Evolutionary conservation across 2,329 filamentous ascomycete species (phyloP).

Genomic region (Fusarium burgessii): DNA sequence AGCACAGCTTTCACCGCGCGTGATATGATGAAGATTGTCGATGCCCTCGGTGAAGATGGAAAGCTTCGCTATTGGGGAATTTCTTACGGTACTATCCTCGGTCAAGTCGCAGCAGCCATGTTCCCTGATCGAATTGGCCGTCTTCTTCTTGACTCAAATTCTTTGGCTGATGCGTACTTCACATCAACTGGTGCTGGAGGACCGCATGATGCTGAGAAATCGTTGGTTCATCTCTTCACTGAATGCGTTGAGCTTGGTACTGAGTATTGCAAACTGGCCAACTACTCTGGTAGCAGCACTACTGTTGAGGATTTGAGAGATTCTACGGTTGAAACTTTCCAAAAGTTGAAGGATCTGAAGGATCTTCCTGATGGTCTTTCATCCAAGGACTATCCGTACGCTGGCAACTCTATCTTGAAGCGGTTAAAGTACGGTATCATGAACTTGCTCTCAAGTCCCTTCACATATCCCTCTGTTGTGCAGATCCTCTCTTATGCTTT

Average conservation of each 20-base stretch:
- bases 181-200: slow-evolving; percentile 19
- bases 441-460: slow-evolving; percentile 15
- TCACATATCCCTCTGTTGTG: slow-evolving; percentile 6
- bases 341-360: slow-evolving; percentile 11
- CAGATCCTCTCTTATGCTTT: slow-evolving; percentile 14
- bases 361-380: slow-evolving; percentile 15
- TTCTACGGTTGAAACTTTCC: slow-evolving; percentile 1
- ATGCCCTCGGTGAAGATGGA: slow-evolving; percentile 53
- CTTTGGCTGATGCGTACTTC: slow-evolving; percentile 29
- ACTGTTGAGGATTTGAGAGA: slow-evolving; percentile 20
- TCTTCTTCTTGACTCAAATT: slow-evolving; percentile 41
- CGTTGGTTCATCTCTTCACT: slow-evolving; percentile 15
- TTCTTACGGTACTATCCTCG: slow-evolving; percentile 42
- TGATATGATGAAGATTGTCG: slow-evolving; percentile 56
- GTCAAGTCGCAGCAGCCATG: slow-evolving; percentile 37
- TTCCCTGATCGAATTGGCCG: slow-evolving; percentile 42
- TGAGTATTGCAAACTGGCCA: slow-evolving; percentile 24
- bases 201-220: slow-evolving; percentile 24
- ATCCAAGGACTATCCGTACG: slow-evolving; percentile 1
- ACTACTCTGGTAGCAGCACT: slow-evolving; percentile 26
- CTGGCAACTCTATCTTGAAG: slow-evolving; percentile 23
- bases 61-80: slow-evolving; percentile 52
- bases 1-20: slow-evolving; percentile 53
- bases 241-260: slow-evolving; percentile 35
- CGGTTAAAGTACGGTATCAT: slow-evolving; percentile 21